Evolutionary conservation across 2,329 filamentous ascomycete genomes (phyloP).

Genomic region (Dothistroma septosporum): DNA sequence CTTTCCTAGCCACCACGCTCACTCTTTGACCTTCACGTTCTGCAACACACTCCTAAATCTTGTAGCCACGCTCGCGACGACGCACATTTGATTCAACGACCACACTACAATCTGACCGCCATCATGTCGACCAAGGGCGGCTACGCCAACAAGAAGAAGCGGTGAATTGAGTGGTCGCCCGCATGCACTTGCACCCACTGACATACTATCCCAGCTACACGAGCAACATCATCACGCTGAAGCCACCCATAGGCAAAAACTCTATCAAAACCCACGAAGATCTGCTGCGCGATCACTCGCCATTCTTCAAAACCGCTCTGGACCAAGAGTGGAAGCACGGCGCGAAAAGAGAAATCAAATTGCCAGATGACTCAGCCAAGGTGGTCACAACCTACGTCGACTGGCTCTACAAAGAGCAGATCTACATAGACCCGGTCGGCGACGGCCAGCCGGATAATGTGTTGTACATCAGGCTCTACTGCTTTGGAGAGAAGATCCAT

Average conservation of each 20-base stretch:
- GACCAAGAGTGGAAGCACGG: constrained; percentile 13
- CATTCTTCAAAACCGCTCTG: constrained; percentile 12
- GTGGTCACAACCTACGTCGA: constrained; percentile 10
- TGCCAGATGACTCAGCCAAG: constrained; percentile 9
- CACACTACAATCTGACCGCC: too few relatives aligned
- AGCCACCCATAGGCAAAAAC: neutral
- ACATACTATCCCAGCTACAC: constrained; percentile 6
- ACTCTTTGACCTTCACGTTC: too few relatives aligned
- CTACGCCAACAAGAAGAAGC: neutral
- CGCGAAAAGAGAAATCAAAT: neutral
- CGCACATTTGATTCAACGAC: too few relatives aligned
- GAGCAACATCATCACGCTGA: constrained; percentile 8
- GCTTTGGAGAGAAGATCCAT: constrained; percentile 17
- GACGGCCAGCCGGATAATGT: neutral
- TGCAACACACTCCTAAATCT: too few relatives aligned
- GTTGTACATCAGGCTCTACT: constrained; percentile 1
- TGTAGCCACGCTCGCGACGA: too few relatives aligned
- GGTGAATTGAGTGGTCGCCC: too few relatives aligned
- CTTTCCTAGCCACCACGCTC: too few relatives aligned
- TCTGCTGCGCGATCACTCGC: constrained; percentile 2
- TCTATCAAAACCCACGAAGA: constrained; percentile 9
- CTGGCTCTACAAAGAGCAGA: constrained; percentile 20
- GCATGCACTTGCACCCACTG: neutral
- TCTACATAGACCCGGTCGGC: too few relatives aligned
- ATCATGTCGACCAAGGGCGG: too few relatives aligned